Percentiles rank a stretch among this genome's conserved stretches.
Evolutionary conservation across 192 early-diverging fungal species (phyloP).

Genomic region (Chytriomyces sp.): DNA sequence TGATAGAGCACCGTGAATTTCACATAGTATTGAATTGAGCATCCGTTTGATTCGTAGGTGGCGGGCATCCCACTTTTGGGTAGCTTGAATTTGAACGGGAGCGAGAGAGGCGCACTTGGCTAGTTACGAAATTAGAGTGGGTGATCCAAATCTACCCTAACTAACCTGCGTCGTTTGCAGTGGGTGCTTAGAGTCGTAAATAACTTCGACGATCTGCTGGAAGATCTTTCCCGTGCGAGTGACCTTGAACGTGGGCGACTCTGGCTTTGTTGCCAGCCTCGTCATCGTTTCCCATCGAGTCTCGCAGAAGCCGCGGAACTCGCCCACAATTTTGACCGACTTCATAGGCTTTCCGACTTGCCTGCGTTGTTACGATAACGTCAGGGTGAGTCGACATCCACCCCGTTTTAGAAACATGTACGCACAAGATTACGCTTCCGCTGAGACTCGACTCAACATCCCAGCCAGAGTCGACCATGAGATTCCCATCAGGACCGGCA

Average conservation of each 20-base stretch:
- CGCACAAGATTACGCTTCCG: background rate
- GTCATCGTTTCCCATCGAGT: constrained; percentile 22
- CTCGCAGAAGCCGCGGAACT: constrained; percentile 25
- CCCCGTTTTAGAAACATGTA: too few species aligned
- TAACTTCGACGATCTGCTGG: constrained; percentile 13
- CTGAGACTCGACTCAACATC: background rate
- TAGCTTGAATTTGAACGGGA: constrained; percentile 24
- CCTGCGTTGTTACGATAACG: too few species aligned
- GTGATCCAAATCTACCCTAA: background rate
- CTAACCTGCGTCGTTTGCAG: constrained; percentile 13
- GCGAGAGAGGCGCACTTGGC: background rate
- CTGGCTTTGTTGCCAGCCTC: constrained; percentile 6
- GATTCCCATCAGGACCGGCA: background rate
- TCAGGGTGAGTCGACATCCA: too few species aligned
- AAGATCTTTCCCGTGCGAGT: constrained; percentile 3
- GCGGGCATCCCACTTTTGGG: constrained; percentile 22
- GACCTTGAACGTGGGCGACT: background rate
- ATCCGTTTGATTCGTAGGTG: background rate
- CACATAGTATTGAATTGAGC: constrained; percentile 20
- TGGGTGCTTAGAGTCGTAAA: constrained; percentile 13
- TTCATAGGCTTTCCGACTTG: constrained; percentile 10
- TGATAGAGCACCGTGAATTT: constrained; percentile 20
- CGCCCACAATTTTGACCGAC: constrained; percentile 6
- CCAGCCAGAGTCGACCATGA: background rate
- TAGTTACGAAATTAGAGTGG: background rate